Base-by-base conservation (phyloP, 768 basidiomycete genomes). In the Naematelia aurantialba region DNA sequence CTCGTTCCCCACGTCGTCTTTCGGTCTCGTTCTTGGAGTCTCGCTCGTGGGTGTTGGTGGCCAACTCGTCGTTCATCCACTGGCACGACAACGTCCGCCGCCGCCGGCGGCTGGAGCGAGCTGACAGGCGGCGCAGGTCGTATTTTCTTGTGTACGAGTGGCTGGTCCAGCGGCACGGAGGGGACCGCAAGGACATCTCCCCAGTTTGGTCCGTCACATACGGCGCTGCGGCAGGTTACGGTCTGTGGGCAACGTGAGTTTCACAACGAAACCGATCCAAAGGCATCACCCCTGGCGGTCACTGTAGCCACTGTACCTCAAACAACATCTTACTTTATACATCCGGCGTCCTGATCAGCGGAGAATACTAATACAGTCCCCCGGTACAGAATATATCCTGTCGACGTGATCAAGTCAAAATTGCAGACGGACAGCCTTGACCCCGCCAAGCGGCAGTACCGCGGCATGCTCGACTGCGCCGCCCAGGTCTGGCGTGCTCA, bases 131-230 rank as follows among this genome's bases (percentile, higher is more conserved):
- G n/a, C n/a, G n/a, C n/a, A 78, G 75, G 56, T 76, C 66, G 39
- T 98, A 98, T 78, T 98, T 98, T 80, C 79, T 89, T 73, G 85
- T 86, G 17, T 98, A 98, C 76, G 94, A 97, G 75, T 89, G 89
- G 68, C 82, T 97, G 26, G 85, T 97, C 47, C 89, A 92, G 76
- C 45, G 39, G 1, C 70, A 73, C 17, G 64, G 68, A 10, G 59
- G 74, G 31, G 51, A 44, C 48, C 81, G 91, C 34, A 87, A 89
- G 47, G 83, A 96, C 71, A 85, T 97, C 56, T 86, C 78, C 58
- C 85, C 91, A 1, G 73, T 84, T 51, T 89, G 87, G 63, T 83
- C 92, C 1, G 83, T 93, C 13, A 80, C 90, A 12, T 97, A 88
- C 69, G 94, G 94, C 53, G 93, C 93, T 21, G 81, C 88, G 5